Base-by-base conservation (phyloP, 495 filamentous ascomycete species). In the Friedmanniomyces endolithicus region DNA sequence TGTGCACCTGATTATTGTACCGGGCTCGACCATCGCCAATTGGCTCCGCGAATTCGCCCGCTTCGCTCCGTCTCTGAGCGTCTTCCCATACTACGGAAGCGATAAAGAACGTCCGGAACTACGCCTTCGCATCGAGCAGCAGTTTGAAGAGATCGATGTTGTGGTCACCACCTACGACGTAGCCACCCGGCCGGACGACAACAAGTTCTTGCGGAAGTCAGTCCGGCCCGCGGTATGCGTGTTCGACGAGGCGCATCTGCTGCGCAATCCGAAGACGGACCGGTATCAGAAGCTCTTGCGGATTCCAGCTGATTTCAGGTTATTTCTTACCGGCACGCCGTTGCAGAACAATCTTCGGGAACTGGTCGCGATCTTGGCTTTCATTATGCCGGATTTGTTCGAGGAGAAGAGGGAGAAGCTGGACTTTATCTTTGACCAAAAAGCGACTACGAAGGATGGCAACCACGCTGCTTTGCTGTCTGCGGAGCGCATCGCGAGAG, bases 301-400 rank as follows among this genome's bases (percentile, higher is more conserved):
- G 41, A 87, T 98, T 24, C 78, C 75, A 0, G 81, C 88, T 4
- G 68, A 75, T 19, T 95, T 92, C 74, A 78, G 86, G 16, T 74
- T 97, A 6, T 76, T 98, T 11, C 74, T 98, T 23, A 97, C 90
- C 1, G 92, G 92, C 6, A 98, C 92, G 0, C 92, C 92, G 0
- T 74, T 98, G 12, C 92, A 98, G 65, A 98, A 98, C 70, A 97
- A 95, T 62, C 77, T 98, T 6, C 85, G 87, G 64, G 92, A 98
- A 67, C 77, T 98, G 43, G 81, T 86, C 1, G 86, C 89, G 1
- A 73, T 98, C 17, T 79, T 98, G 2, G 84, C 83, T 1, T 97
- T 98, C 63, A 88, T 98, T 60, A 81, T 97, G 62, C 92, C 92
- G 0, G 73, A 78, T 9, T 73, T 96, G 2, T 97, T 98, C 67